Percentiles rank a stretch among this genome's conserved stretches.
phyloP scores from a whole-genome alignment of 768 basidiomycete species.

The Tylopilus vinaceipallidus region DNA sequence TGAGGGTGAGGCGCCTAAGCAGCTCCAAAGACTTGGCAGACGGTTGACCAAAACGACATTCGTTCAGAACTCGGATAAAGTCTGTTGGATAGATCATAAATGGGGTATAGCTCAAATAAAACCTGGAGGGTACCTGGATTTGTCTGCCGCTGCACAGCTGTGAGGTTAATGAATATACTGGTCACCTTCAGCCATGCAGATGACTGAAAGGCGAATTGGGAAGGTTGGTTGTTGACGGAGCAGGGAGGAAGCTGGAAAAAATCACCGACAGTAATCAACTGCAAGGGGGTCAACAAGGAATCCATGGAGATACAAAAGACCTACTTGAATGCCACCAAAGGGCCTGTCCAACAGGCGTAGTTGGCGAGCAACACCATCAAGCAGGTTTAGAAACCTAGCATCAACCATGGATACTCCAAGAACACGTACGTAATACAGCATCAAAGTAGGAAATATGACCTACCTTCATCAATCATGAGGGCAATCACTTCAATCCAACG shows the following conservation, averaged over 20 bases:
- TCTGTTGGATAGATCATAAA: background rate
- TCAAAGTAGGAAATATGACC: background rate
- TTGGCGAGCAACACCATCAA: background rate
- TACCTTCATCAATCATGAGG: background rate
- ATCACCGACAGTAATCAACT: background rate
- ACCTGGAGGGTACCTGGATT: background rate
- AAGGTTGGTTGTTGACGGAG: background rate
- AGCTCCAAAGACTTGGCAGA: background rate
- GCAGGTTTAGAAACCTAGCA: background rate
- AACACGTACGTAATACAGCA: too few relatives aligned
- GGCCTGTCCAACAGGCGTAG: background rate
- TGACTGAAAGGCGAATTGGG: background rate
- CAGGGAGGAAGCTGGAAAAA: constrained; percentile 1
- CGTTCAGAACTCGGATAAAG: background rate
- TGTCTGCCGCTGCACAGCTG: background rate
- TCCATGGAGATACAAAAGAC: background rate
- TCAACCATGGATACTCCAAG: background rate
- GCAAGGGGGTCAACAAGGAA: background rate
- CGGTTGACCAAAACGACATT: background rate
- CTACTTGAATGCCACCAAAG: background rate
- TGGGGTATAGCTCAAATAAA: too few relatives aligned
- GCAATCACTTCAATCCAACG: background rate
- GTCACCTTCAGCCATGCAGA: background rate
- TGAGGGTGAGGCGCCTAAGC: background rate
- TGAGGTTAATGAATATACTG: background rate